phyloP scores from a whole-genome alignment of 2,329 filamentous ascomycete species.

The Ascochyta koolunga region DNA sequence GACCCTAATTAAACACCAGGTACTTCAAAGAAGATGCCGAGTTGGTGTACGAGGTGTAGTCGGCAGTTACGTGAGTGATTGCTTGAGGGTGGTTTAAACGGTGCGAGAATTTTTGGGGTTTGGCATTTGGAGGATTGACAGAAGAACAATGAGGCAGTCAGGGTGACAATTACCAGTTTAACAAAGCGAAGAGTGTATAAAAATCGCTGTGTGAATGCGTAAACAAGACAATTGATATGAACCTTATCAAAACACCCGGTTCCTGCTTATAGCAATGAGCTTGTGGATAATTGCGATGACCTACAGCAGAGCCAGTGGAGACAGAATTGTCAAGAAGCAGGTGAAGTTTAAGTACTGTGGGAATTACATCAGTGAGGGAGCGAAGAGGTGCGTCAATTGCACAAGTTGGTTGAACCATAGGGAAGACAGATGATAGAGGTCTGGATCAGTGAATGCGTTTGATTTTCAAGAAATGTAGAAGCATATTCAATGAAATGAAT shows the following conservation, averaged over 20 bases:
- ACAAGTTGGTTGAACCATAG: constrained; percentile 64
- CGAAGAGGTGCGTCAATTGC: constrained; percentile 62
- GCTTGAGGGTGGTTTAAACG: no score
- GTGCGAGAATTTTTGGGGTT: no score
- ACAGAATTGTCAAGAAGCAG: constrained; percentile 73
- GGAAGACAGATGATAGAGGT: constrained; percentile 48
- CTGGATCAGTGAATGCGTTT: neutral
- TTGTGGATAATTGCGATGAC: constrained; percentile 68
- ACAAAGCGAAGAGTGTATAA: no score
- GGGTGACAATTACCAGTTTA: no score
- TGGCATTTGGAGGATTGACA: no score
- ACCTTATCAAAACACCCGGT: constrained; percentile 71
- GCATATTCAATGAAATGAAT: neutral
- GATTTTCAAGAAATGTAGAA: neutral
- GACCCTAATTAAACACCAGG: no score
- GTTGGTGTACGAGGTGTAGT: no score
- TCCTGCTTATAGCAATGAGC: constrained; percentile 68
- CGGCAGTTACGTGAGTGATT: no score
- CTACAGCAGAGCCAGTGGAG: constrained; percentile 66
- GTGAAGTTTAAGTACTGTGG: constrained; percentile 72
- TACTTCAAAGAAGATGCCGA: no score
- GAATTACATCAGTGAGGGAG: constrained; percentile 68
- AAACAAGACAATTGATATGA: no score
- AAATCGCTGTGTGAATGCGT: no score
- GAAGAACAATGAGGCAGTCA: no score